Conservation (phyloP, 495 filamentous ascomycete genomes). For the Diplogelasinospora grovesii region DNA sequence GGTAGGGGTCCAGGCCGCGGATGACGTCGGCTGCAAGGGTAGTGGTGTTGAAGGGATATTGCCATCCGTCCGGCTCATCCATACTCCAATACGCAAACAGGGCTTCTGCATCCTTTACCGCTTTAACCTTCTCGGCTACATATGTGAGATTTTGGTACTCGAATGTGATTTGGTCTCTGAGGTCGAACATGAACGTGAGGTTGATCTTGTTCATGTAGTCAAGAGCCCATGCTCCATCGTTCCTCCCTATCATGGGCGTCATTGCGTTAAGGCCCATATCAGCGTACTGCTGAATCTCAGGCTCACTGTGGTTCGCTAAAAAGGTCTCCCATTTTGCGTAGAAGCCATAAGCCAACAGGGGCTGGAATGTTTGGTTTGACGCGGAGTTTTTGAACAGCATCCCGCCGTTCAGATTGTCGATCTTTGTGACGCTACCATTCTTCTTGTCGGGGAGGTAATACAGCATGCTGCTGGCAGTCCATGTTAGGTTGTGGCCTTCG, state of each 20-base stretch:
- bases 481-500: constrained; percentile 23
- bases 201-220: constrained; percentile 47
- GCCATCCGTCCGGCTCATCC: constrained; percentile 65
- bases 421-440: constrained; percentile 52
- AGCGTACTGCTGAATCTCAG: constrained; percentile 41
- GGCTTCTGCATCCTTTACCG: constrained; percentile 44
- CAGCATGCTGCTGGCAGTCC: constrained; percentile 38
- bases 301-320: constrained; percentile 32
- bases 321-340: constrained; percentile 56
- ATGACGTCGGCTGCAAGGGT: constrained; percentile 36
- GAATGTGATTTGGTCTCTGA: too few species aligned
- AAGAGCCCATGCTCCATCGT: constrained; percentile 42
- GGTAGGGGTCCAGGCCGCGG: constrained; percentile 57
- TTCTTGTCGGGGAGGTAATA: constrained; percentile 52
- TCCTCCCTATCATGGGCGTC: constrained; percentile 30
- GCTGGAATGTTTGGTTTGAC: constrained; percentile 30
- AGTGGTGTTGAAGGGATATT: constrained; percentile 48
- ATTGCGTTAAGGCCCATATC: constrained; percentile 42
- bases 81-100: constrained; percentile 61
- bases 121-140: constrained; percentile 45
- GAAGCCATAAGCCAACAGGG: constrained; percentile 58
- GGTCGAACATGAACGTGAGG: constrained; percentile 61
- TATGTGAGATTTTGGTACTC: constrained; percentile 51
- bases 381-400: constrained; percentile 35
- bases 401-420: constrained; percentile 56